phyloP scores from a whole-genome alignment of 306 rosid genomes.

The Cucurbita ficifolia region DNA sequence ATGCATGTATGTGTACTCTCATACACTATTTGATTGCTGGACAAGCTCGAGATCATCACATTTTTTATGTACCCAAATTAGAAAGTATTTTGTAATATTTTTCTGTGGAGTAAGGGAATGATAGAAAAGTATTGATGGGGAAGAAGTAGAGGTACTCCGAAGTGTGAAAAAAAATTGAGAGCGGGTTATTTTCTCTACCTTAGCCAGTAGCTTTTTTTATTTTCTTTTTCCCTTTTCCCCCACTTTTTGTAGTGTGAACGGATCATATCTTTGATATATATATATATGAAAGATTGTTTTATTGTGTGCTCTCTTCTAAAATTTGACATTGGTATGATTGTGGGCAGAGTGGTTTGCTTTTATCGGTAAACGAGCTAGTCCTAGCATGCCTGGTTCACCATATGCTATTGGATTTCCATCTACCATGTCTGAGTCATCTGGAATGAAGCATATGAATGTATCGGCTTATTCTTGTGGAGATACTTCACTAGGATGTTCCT shows the following conservation, averaged over 20 bases:
- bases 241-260: too few relatives aligned
- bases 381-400: constrained; percentile 57
- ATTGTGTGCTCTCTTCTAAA: neutral
- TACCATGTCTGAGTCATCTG: constrained; percentile 37
- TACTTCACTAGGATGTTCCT: constrained; percentile 84
- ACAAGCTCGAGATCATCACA: neutral
- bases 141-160: neutral
- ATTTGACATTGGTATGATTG: constrained; percentile 1
- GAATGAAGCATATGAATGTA: constrained; percentile 85
- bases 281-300: neutral
- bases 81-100: neutral
- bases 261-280: too few relatives aligned
- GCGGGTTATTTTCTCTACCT: neutral
- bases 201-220: neutral
- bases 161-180: neutral
- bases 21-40: neutral
- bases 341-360: constrained; percentile 85
- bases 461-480: constrained; percentile 87
- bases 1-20: neutral
- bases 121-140: neutral
- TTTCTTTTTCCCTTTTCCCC: neutral
- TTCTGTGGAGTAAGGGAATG: neutral
- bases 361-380: constrained; percentile 63
- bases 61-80: neutral
- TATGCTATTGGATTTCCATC: constrained; percentile 53